These are phyloP conservation scores for Kluyveromyces siamensis DNA, from an alignment of 805 yeast species.

Conservation along the genomic window DNA sequence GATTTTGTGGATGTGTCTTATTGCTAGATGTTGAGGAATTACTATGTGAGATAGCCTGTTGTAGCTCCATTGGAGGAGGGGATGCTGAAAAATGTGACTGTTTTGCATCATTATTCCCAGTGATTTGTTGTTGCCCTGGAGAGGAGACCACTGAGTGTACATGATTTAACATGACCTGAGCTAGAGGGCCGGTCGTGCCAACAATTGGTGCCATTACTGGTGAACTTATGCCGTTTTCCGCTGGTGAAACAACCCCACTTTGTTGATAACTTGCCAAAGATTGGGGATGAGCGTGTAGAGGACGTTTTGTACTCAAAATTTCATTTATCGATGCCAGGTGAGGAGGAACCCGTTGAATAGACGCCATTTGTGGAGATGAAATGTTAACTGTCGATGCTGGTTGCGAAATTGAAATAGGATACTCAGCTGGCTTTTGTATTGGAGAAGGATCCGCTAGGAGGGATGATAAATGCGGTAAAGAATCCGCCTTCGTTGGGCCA, in stretches of 20 bases:
- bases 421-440: neutral
- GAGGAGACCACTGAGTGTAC: neutral
- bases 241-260: neutral
- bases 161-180: conserved; percentile 1
- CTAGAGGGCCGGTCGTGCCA: neutral
- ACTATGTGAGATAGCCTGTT: neutral
- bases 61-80: conserved; percentile 31
- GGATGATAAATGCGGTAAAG: conserved; percentile 9
- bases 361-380: conserved; percentile 9
- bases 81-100: conserved; percentile 33
- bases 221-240: neutral
- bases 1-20: neutral
- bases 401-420: neutral
- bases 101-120: neutral
- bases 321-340: conserved; percentile 17
- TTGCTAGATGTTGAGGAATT: conserved; percentile 17
- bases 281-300: conserved; percentile 1
- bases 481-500: neutral
- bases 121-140: neutral
- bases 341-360: conserved; percentile 5
- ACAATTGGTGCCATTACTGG: neutral
- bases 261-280: conserved; percentile 1
- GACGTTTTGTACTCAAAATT: conserved; percentile 6
- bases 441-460: conserved; percentile 4
- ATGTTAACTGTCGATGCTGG: conserved; percentile 2